Conservation (phyloP, 805 yeast genomes). For the Ogataea chonburiensis region DNA sequence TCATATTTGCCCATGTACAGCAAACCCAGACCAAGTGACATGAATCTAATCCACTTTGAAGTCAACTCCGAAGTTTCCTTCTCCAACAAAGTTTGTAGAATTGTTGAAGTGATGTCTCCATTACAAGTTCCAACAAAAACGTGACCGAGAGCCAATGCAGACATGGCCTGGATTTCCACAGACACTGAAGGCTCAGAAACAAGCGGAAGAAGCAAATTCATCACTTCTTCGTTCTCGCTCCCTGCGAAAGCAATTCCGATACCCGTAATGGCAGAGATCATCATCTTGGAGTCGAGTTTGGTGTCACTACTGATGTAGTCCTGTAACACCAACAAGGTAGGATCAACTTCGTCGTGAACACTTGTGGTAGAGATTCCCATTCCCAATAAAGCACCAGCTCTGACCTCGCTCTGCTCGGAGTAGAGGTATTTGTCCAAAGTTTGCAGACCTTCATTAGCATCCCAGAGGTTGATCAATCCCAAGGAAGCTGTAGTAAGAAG, state of each 20-base stretch:
- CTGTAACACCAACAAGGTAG: constrained; percentile 80
- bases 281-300: constrained; percentile 61
- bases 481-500: constrained; percentile 86
- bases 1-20: constrained; percentile 92
- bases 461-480: constrained; percentile 92
- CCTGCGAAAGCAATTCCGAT: constrained; percentile 95
- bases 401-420: constrained; percentile 79
- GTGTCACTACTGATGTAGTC: constrained; percentile 52
- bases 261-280: constrained; percentile 84
- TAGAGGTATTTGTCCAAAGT: constrained; percentile 84
- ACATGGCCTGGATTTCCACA: constrained; percentile 77
- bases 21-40: constrained; percentile 89
- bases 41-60: constrained; percentile 83
- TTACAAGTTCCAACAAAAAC: constrained; percentile 94
- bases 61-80: constrained; percentile 74
- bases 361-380: constrained; percentile 90
- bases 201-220: constrained; percentile 74
- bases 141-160: constrained; percentile 91
- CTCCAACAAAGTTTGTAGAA: constrained; percentile 86
- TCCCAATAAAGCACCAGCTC: constrained; percentile 96
- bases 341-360: constrained; percentile 94
- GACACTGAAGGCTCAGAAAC: constrained; percentile 74
- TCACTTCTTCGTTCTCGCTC: constrained; percentile 79
- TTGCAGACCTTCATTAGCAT: constrained; percentile 84
- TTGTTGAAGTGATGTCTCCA: constrained; percentile 91